Conservation (phyloP, 345 rosid species). For the Pugionium cornutum region DNA sequence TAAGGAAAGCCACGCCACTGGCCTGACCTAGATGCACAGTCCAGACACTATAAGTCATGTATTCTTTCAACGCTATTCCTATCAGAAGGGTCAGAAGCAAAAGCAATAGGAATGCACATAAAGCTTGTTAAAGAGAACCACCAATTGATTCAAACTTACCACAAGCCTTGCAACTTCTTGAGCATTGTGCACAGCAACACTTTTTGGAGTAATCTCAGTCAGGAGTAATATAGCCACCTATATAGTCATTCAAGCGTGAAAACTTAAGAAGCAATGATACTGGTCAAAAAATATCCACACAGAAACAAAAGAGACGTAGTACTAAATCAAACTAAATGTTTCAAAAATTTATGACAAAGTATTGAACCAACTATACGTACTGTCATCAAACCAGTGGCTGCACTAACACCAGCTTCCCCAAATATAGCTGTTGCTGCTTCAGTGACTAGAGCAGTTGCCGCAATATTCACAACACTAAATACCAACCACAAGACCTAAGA, state of each 20-base stretch:
- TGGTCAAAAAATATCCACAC: constrained; percentile 13
- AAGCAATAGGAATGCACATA: constrained; percentile 7
- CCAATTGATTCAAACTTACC: constrained; percentile 51
- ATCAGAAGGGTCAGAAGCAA: constrained; percentile 3
- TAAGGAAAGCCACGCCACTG: constrained; percentile 99
- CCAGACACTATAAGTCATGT: constrained; percentile 43
- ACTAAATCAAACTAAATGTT: constrained; percentile 4
- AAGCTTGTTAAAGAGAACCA: constrained; percentile 11
- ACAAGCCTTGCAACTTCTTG: constrained; percentile 93
- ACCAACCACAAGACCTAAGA: constrained; percentile 40
- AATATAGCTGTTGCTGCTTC: constrained; percentile 97
- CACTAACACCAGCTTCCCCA: constrained; percentile 99
- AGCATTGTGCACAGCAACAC: constrained; percentile 95
- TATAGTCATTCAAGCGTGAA: constrained; percentile 23
- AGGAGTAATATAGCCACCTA: constrained; percentile 94
- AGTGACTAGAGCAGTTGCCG: constrained; percentile 97
- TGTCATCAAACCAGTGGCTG: constrained; percentile 98
- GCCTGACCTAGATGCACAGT: constrained; percentile 83
- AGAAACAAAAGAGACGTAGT: not conserved
- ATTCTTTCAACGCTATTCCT: constrained; percentile 27
- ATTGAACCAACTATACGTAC: constrained; percentile 49
- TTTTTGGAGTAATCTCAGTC: constrained; percentile 98
- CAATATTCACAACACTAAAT: constrained; percentile 88
- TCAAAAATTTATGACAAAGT: not conserved
- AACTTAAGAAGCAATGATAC: constrained; percentile 14